Evolutionary conservation across 768 basidiomycete genomes (phyloP).

Genomic region (Auriscalpium vulgare): DNA sequence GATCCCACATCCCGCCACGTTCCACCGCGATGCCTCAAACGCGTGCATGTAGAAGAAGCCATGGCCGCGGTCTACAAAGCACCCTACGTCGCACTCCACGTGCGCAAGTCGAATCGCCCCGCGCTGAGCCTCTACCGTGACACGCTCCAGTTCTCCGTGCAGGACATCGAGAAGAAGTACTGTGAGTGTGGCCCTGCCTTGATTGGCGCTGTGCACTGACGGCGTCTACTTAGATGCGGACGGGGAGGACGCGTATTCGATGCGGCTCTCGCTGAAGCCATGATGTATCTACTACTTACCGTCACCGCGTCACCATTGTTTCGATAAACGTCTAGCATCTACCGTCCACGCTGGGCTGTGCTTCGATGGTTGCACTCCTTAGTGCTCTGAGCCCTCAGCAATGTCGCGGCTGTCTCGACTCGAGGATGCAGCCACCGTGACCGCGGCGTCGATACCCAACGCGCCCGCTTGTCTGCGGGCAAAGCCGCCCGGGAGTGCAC

Average conservation of each 20-base stretch:
- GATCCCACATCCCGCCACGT: too few relatives aligned
- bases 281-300: neutral
- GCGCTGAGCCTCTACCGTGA: constrained; percentile 86
- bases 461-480: too few relatives aligned
- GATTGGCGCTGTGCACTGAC: neutral
- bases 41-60: constrained; percentile 52
- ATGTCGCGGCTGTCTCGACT: too few relatives aligned
- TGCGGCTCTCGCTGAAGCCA: constrained; percentile 57
- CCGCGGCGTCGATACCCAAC: too few relatives aligned
- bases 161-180: constrained; percentile 81
- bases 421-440: too few relatives aligned
- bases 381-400: too few relatives aligned
- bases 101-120: constrained; percentile 90
- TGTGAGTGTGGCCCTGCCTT: constrained; percentile 37
- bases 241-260: constrained; percentile 88
- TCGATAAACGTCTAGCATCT: too few relatives aligned
- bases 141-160: constrained; percentile 82
- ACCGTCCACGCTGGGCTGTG: too few relatives aligned
- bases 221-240: constrained; percentile 64
- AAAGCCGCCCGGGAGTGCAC: too few relatives aligned
- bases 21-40: neutral
- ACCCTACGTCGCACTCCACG: constrained; percentile 82
- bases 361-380: too few relatives aligned
- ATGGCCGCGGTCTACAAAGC: constrained; percentile 86
- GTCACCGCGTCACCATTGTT: too few relatives aligned